phyloP scores from a whole-genome alignment of 345 rosid species.

The Corchorus capsularis region DNA sequence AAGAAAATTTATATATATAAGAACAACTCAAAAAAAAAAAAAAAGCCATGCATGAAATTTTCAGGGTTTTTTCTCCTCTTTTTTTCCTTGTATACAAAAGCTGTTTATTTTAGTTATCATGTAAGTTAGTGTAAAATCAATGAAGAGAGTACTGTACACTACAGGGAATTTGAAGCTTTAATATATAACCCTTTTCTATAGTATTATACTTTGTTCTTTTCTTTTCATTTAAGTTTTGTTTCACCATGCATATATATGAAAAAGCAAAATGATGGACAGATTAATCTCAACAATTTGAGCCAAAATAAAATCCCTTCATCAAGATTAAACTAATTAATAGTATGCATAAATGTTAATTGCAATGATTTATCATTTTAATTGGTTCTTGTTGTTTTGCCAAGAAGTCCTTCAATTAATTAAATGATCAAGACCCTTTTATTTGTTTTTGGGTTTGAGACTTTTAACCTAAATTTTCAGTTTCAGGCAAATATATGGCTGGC shows the following conservation, averaged over 20 bases:
- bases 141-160: slow-evolving; percentile 8
- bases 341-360: too few relatives aligned
- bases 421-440: background rate
- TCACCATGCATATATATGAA: background rate
- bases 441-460: background rate
- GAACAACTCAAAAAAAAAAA: background rate
- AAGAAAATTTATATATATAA: background rate
- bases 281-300: background rate
- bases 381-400: too few relatives aligned
- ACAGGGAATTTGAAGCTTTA: background rate
- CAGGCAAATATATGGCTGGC: background rate
- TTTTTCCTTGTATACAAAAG: background rate
- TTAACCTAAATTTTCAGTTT: background rate
- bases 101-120: background rate
- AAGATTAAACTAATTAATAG: background rate
- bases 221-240: background rate
- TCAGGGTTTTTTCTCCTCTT: background rate
- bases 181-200: background rate
- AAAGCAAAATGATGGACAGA: background rate
- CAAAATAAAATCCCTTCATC: background rate
- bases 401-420: too few relatives aligned
- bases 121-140: background rate
- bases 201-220: background rate
- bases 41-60: background rate
- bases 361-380: too few relatives aligned